These are phyloP conservation scores for Solanum aculeatissimum DNA, from an alignment of 305 asterid species.

Conservation along the genomic window DNA sequence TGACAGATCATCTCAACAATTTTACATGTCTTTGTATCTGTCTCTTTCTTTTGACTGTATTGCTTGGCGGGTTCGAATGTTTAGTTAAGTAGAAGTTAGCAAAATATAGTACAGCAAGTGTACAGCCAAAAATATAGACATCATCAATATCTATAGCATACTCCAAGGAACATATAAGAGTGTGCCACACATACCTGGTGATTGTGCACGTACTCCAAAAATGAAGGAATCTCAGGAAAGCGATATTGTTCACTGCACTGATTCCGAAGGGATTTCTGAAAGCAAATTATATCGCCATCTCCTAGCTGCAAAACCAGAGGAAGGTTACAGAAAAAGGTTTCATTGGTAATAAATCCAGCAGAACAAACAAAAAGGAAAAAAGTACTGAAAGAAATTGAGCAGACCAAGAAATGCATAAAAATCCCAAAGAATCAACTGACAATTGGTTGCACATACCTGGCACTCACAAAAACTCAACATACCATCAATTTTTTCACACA, in stretches of 20 bases:
- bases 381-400: background rate
- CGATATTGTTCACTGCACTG: slow-evolving; percentile 10
- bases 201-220: slow-evolving; percentile 30
- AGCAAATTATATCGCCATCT: slow-evolving; percentile 30
- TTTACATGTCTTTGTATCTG: background rate
- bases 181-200: slow-evolving; percentile 17
- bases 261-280: slow-evolving; percentile 19
- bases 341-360: background rate
- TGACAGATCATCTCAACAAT: background rate
- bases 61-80: background rate
- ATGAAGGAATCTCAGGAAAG: slow-evolving; percentile 32
- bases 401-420: background rate
- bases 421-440: background rate
- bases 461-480: slow-evolving; percentile 4
- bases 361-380: background rate
- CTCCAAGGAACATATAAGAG: background rate
- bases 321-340: too few relatives aligned
- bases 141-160: too few relatives aligned
- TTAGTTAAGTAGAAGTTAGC: background rate
- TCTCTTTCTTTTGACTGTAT: background rate
- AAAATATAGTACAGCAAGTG: background rate
- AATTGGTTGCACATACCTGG: slow-evolving; percentile 2
- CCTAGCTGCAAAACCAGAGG: slow-evolving; percentile 17
- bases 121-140: background rate
- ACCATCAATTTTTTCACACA: slow-evolving; percentile 17